Conservation (phyloP, 768 basidiomycete genomes). For the Paxillus rubicundulus region DNA sequence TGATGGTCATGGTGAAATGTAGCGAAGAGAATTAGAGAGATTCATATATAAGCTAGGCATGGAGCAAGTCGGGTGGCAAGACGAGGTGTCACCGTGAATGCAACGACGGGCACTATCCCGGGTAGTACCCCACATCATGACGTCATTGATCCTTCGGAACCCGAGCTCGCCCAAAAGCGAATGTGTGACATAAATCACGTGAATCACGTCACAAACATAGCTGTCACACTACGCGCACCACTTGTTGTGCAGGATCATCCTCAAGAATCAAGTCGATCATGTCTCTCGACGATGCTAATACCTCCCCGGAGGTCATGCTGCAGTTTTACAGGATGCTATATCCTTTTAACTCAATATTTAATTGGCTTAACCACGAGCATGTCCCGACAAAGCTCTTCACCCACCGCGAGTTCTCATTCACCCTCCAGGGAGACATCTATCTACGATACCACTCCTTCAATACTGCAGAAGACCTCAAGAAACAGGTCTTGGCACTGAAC, state of each 20-base stretch:
- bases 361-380: conserved; percentile 94
- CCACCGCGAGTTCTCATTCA: conserved; percentile 95
- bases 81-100: background rate
- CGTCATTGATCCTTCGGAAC: no score
- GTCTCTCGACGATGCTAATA: conserved; percentile 18
- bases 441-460: conserved; percentile 92
- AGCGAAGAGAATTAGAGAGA: background rate
- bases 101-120: background rate
- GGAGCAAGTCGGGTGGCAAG: background rate
- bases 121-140: no score
- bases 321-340: conserved; percentile 88
- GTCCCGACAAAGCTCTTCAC: conserved; percentile 78
- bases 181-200: conserved; percentile 10
- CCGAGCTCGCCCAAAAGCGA: no score
- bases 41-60: background rate
- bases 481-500: conserved; percentile 78
- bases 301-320: conserved; percentile 63
- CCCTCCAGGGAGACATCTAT: conserved; percentile 86
- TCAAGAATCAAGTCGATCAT: background rate
- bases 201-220: conserved; percentile 17
- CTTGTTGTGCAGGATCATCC: no score
- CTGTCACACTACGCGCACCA: conserved; percentile 16
- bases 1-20: conserved; percentile 46
- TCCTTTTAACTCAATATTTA: conserved; percentile 91
- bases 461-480: conserved; percentile 85